Evolutionary conservation across 164 flowering plant species (phyloP), one percentile per base, ranked within the genome.

Genomic region (Santalum album): DNA sequence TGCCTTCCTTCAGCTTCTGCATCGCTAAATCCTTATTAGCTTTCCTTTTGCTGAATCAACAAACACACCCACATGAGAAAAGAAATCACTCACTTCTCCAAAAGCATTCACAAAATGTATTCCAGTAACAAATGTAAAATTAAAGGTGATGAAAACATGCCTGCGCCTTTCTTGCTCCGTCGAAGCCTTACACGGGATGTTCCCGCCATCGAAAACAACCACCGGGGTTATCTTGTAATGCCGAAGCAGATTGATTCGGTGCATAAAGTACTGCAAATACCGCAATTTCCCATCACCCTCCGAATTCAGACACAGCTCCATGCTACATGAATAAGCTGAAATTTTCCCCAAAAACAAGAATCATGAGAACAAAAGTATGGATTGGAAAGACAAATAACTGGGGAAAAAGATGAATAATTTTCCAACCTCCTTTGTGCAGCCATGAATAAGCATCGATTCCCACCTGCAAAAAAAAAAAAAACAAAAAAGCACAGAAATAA

Each of bases 361-460:
- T 3, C 4, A 29, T 29, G 6, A 29, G 34, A 29, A 29, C 9
- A 3, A 29, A 9, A 9, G 34, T 3, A 29, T 29, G 34, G 34
- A 29, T 29, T 9, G 9, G 9, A 29, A 4, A 29, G 9, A 9
- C 4, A 29, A 9, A 29, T 3, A 9, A 4, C 6, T 29, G 34
- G 34, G 34, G 9, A 3, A 9, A 9, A 29, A 29, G 9, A 3
- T 29, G 34, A 29, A 51, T 46, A 22, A 50, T 19, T 1, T 47
- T 23, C 24, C 1, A 7, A 89, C 96, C 96, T 67, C 96, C 96
- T 74, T 86, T 89, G 72, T 89, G 89, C 51, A 89, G 87, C 96
- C 96, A 89, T 22, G 90, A 80, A 69, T 89, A 86, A 1, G 89
- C 96, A 65, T 89, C 96, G 36, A 89, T 80, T 10, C 96, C 96